phyloP scores from a whole-genome alignment of 345 rosid genomes.

The Citrus trifoliata region DNA sequence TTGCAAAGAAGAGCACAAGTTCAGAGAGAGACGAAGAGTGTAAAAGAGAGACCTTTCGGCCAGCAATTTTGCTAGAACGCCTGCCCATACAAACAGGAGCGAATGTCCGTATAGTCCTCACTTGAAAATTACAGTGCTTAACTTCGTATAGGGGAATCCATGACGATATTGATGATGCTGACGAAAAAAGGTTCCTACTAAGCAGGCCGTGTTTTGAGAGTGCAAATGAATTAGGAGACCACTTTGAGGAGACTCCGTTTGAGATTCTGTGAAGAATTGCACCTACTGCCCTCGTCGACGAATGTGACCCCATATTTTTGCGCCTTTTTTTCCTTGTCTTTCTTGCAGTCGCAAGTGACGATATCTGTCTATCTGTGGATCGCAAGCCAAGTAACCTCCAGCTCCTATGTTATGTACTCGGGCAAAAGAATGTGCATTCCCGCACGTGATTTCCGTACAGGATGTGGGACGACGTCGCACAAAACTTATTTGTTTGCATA shows the following conservation, averaged over 20 bases:
- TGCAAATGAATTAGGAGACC: constrained; percentile 24
- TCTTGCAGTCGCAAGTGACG: background rate
- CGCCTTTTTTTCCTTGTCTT: background rate
- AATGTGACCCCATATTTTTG: constrained; percentile 30
- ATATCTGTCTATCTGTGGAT: background rate
- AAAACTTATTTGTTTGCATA: too few species aligned
- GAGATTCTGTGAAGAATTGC: constrained; percentile 42
- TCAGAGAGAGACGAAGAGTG: background rate
- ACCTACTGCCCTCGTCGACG: constrained; percentile 41
- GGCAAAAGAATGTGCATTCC: background rate
- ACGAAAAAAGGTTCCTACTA: constrained; percentile 26
- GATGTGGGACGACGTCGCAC: too few species aligned
- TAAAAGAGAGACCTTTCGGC: constrained; percentile 58
- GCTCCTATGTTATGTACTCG: too few species aligned
- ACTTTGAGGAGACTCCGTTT: constrained; percentile 35
- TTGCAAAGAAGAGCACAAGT: background rate
- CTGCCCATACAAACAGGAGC: constrained; percentile 86
- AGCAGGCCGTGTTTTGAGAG: constrained; percentile 28
- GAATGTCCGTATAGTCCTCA: constrained; percentile 54
- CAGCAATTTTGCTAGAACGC: constrained; percentile 87
- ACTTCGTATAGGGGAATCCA: constrained; percentile 17
- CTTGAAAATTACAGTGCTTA: constrained; percentile 16
- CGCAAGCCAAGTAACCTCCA: background rate
- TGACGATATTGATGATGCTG: constrained; percentile 38
- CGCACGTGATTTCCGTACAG: background rate